These are phyloP conservation scores for Pseudoturritis turrita DNA, from an alignment of 345 rosid species.

Conservation along the genomic window DNA sequence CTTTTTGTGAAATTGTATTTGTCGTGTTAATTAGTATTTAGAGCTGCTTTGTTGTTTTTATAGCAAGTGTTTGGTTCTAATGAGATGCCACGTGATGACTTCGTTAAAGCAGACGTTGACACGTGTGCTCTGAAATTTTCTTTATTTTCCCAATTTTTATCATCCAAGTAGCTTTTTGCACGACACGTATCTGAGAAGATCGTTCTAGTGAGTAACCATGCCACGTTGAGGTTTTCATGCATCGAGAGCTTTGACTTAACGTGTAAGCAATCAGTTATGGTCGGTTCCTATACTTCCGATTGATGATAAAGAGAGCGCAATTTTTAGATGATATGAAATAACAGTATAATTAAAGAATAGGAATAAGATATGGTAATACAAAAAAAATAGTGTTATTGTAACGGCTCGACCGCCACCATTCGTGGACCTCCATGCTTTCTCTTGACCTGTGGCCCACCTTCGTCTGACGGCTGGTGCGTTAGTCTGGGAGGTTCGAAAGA, in stretches of 20 bases:
- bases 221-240: conserved; percentile 23
- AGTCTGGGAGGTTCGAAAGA: no score
- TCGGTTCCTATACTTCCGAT: background rate
- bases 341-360: no score
- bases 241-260: background rate
- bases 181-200: conserved; percentile 21
- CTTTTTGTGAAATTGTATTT: background rate
- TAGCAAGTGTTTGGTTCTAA: conserved; percentile 14
- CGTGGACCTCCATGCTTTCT: no score
- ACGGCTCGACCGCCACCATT: no score
- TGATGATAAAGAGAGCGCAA: no score
- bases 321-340: no score
- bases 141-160: background rate
- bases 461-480: no score
- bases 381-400: no score
- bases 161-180: background rate
- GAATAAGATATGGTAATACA: no score
- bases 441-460: no score
- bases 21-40: background rate
- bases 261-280: background rate
- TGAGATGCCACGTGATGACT: conserved; percentile 21
- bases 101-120: background rate
- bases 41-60: conserved; percentile 18
- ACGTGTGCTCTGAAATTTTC: background rate
- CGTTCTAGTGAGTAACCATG: background rate